A percentile compares a stretch with the other conserved stretches of the same genome.
phyloP scores from a whole-genome alignment of 768 basidiomycete species.

The Lactarius tabidus region DNA sequence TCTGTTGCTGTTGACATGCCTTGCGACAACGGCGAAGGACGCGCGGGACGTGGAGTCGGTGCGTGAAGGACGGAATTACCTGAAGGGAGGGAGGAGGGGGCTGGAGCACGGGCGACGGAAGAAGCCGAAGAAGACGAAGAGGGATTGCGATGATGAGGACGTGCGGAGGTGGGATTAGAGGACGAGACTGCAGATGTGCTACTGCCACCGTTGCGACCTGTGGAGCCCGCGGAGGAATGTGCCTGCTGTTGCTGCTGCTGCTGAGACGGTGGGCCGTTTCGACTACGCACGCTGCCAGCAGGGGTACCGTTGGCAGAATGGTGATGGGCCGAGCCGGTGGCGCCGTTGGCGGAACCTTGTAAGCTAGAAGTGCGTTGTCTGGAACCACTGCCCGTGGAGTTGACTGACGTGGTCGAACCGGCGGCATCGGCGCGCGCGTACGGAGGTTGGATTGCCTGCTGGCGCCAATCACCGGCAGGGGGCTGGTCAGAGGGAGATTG shows the following conservation, averaged over 20 bases:
- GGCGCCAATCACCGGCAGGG: constrained; percentile 45
- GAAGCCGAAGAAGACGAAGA: constrained; percentile 47
- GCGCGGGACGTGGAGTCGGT: constrained; percentile 31
- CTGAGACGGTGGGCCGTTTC: constrained; percentile 25
- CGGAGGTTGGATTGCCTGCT: constrained; percentile 58
- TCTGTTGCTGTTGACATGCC: constrained; percentile 59
- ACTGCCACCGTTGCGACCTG: constrained; percentile 8
- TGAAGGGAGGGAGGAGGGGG: constrained; percentile 33
- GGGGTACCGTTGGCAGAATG: constrained; percentile 26
- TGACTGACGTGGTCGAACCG: constrained; percentile 72
- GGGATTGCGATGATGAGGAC: constrained; percentile 42
- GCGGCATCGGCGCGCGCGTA: constrained; percentile 80
- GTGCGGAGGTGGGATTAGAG: constrained; percentile 29
- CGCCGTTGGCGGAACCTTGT: constrained; percentile 50
- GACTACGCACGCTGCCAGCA: constrained; percentile 25
- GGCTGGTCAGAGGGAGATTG: constrained; percentile 30
- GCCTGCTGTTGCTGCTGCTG: constrained; percentile 22
- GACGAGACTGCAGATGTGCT: constrained; percentile 17
- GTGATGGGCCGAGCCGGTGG: constrained; percentile 31
- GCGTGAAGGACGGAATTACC: constrained; percentile 33
- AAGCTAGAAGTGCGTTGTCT: constrained; percentile 70
- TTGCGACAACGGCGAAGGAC: constrained; percentile 69
- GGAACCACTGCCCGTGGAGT: constrained; percentile 50
- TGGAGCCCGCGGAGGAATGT: constrained; percentile 13
- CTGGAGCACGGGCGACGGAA: constrained; percentile 32